phyloP scores from a whole-genome alignment of 768 basidiomycete species.

The Tubosaeta brunneosetosa region DNA sequence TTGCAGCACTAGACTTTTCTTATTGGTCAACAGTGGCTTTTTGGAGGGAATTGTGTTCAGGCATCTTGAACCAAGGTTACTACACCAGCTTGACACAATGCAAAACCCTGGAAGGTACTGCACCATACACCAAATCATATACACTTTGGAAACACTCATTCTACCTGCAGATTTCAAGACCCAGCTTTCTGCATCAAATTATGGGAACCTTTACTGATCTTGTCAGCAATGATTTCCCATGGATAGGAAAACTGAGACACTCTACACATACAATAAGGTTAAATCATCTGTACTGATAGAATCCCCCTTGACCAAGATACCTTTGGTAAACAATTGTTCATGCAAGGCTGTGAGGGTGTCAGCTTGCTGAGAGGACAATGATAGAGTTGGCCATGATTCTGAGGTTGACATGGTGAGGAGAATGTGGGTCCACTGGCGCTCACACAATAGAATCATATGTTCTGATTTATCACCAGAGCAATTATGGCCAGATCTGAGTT shows the following conservation, averaged over 20 bases:
- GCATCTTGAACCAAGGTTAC: constrained; percentile 82
- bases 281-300: constrained; percentile 56
- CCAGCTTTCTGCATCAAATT: too few species aligned
- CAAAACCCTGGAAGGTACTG: constrained; percentile 89
- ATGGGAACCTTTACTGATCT: too few species aligned
- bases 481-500: neutral
- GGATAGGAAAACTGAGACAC: neutral
- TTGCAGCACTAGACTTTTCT: constrained; percentile 17
- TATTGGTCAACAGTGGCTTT: constrained; percentile 67
- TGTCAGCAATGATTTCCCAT: neutral
- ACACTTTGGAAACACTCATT: neutral
- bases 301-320: constrained; percentile 54
- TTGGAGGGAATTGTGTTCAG: constrained; percentile 85
- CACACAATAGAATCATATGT: neutral
- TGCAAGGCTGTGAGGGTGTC: constrained; percentile 49
- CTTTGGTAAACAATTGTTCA: constrained; percentile 46
- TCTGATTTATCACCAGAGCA: neutral
- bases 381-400: neutral
- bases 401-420: constrained; percentile 11
- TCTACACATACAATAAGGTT: constrained; percentile 51
- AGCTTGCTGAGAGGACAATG: constrained; percentile 24
- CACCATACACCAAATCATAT: neutral
- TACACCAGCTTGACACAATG: constrained; percentile 98
- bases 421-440: neutral
- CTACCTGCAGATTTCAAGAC: too few species aligned